These are phyloP conservation scores for Casuarina cunninghamiana DNA, from an alignment of 306 rosid genomes.

Conservation along the genomic window DNA sequence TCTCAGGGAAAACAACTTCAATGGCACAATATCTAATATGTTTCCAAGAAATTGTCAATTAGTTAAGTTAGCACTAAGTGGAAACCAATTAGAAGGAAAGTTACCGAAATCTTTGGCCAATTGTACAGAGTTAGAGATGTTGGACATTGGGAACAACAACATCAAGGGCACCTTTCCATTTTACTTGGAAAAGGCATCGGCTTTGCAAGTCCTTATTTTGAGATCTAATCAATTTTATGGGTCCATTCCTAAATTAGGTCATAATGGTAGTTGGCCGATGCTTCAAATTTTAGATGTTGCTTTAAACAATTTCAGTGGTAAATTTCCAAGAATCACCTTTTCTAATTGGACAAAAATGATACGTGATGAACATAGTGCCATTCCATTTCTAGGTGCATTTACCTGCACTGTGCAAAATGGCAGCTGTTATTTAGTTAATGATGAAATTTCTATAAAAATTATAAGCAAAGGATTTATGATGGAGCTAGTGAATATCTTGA, in stretches of 20 bases:
- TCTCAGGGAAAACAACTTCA: constrained; percentile 22
- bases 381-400: no score
- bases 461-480: constrained; percentile 10
- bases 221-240: constrained; percentile 2
- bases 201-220: no score
- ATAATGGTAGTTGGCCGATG: neutral
- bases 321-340: constrained; percentile 33
- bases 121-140: constrained; percentile 31
- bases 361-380: no score
- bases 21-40: constrained; percentile 20
- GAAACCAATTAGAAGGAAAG: constrained; percentile 28
- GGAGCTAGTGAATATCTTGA: constrained; percentile 12
- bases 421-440: no score
- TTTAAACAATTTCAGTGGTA: neutral
- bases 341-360: constrained; percentile 45
- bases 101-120: constrained; percentile 36
- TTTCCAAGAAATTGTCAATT: constrained; percentile 23
- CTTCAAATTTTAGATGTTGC: neutral
- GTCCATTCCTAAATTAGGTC: neutral
- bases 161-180: constrained; percentile 26
- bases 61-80: constrained; percentile 25
- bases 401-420: no score
- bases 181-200: neutral
- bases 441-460: constrained; percentile 20
- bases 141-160: constrained; percentile 42